Evolutionary conservation across 2,329 filamentous ascomycete species (phyloP), one percentile per base, ranked within the genome.

Genomic region (Talaromyces sp.): DNA sequence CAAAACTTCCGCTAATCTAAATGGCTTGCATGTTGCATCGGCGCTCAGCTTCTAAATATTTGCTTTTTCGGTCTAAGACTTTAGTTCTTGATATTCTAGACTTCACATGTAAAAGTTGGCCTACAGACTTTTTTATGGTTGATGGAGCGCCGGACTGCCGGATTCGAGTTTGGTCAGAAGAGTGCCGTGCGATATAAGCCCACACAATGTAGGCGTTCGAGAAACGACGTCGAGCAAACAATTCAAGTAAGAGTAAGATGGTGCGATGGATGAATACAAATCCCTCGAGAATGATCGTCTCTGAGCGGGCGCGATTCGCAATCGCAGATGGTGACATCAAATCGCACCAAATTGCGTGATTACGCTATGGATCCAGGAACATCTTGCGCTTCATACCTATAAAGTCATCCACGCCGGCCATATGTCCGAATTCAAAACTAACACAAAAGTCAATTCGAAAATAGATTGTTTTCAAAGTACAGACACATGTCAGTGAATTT

Each of bases 301-400:
- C 4, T 31, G 5, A 31, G 27, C 27, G 27, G 27, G 27, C 31
- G 22, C 50, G 31, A 35, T 54, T 54, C 50, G 31, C 50, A 54
- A 37, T 54, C n/a, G 50, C 31, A 35, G 50, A 19, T 19, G 31
- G 50, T 54, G 33, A 37, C 52, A 56, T 56, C 52, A 56, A 35
- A 35, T 25, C 33, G n/a, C n/a, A 7, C 52, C 19, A 39, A 56
- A 56, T 56, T 56, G 52, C 52, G 52, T 56, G 52, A 56, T 56
- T 31, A 6, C 27, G 27, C 27, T 22, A 37, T 39, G 52, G 33
- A 22, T 39, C n/a, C 52, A 37, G 33, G 33, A 56, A 56, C 52
- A n/a, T 25, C 49, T 33, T n/a, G 4, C 25, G 15, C 49, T 33
- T 52, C 33, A 25, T 6, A 31, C 27, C 3, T 39, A 56, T 56